Evolutionary conservation across 176 grass and related monocot genomes (phyloP), one percentile per base, ranked within the genome.

Genomic region (Poa annua): DNA sequence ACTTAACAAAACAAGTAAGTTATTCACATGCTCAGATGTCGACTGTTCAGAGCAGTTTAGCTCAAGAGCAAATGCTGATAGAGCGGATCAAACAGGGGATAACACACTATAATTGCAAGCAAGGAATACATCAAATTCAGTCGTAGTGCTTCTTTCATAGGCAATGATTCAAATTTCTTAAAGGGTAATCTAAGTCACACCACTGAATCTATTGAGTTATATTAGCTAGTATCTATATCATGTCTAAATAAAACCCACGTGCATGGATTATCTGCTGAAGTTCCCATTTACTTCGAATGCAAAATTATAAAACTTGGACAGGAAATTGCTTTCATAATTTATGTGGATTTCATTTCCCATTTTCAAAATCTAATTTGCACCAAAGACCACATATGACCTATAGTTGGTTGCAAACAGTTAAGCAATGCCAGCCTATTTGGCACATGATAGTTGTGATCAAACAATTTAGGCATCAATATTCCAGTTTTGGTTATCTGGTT

Each of bases 51-150:
- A 66, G 34, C 45, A 66, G 54, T 33, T 41, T 47, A 88, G 34
- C 62, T 80, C 68, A 84, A 84, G 68, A 75, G 16, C 15, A 39
- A 63, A 80, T 68, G 41, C 35, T 66, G 63, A 84, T 79, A 79
- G 20, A 19, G 25, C 32, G 11, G 8, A 54, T 36, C 22, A 25
- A 88, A 88, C 14, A 71, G 72, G 41, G 22, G 1, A 33, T 11
- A 72, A 70, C 21, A 11, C 17, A 64, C 9, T 71, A 74, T 66
- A 20, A 53, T 10, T 73, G 64, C 17, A 72, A 76, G 15, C 7
- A 73, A 64, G 6, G 44, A 29, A 48, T 7, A 10, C 9, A 65
- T 32, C 33, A 86, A 75, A 25, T 64, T 49, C 79, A 71, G 29
- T 70, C 52, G 6, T 73, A 74, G 7, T 54, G 19, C 17, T 62